Base-by-base conservation (phyloP, 257 asterid species). In the Striga asiatica region DNA sequence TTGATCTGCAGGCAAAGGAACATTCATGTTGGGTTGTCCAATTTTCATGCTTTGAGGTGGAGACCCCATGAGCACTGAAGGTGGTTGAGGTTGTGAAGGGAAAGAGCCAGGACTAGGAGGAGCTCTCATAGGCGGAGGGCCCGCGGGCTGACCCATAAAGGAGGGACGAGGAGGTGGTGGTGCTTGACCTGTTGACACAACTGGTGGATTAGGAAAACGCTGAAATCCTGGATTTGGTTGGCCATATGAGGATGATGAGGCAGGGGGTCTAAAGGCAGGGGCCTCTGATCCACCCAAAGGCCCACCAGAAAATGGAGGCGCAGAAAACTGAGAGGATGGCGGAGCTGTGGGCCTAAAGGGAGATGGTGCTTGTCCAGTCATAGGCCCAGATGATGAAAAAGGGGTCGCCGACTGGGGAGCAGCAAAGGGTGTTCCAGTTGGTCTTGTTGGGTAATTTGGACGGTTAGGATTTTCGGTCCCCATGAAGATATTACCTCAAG, bases 401-500 rank as follows among this genome's bases (percentile, higher is more conserved):
- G 93, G 87, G 38, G 77, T 57, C 2, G 78, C 10, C 71, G 67
- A 72, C 58, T 48, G 81, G 27, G 76, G 84, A 57, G 76, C 74
- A 57, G 80, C 68, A 69, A 82, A 82, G 23, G 79, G 80, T 23
- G 73, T 65, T 34, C 81, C 62, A 55, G 74, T 69, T 37, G 82
- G 81, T 66, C 87, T 78, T n/a, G 65, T 35, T 3, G 79, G 82
- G 54, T 68, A 83, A 76, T 61, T 73, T 49, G 74, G 71, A 39
- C 78, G 80, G 45, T 70, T 74, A 31, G 88, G 83, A 71, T 70
- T 70, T 70, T 83, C 94, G 2, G 86, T 79, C 71, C 86, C 94
- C 93, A 84, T 84, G 50, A 66, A 38, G 59, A 58, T 21, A 46
- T 54, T 34, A 60, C 45, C 64, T 39, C 50, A 50, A 54, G 32